Evolutionary conservation across 768 basidiomycete species (phyloP), one percentile per base, ranked within the genome.

Genomic region (Leccinellum rugosiceps): DNA sequence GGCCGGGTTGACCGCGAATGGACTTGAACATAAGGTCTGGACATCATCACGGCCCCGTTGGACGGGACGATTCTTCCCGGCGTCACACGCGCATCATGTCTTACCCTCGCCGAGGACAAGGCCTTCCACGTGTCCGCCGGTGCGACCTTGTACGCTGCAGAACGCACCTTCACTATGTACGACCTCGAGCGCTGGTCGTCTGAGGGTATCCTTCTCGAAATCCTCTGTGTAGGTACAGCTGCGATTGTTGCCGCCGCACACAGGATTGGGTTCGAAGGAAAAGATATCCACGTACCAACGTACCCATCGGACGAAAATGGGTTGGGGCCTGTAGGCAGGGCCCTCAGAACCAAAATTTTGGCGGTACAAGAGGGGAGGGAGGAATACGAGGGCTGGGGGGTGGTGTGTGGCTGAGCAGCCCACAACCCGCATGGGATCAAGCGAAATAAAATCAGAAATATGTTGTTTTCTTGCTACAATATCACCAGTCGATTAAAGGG

Each of bases 11-110:
- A 31, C 21, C 21, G 9, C 8, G 28, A 23, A 26, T 6, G 28
- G 14, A 49, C 10, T 31, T 26, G 30, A 32, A 50, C 17, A 48
- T 32, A 47, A 28, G 55, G 77, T n/a, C 70, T 84, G 57, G 93
- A 98, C 69, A 79, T 97, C 53, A 78, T 92, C 60, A 97, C 96
- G 1, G 91, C 95, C 2, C 89, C 92, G 14, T 76, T 97, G 58
- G 92, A 90, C 68, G 94, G 94, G 50, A 88, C 92, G 74, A 92
- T 98, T 65, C 83, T 98, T 2, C 94, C 94, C 2, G 93, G 95
- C 46, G 85, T 98, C 25, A 97, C 94, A 7, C 86, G 95, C 60
- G 88, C 90, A 65, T 94, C 92, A 26, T 85, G 91, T 44, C 81
- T 97, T 38, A 65, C 78, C 0, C 85, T 98, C 45, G 82, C 84